These are phyloP conservation scores for Mrakia gelida DNA, from an alignment of 768 basidiomycete species.

Conservation along the genomic window DNA sequence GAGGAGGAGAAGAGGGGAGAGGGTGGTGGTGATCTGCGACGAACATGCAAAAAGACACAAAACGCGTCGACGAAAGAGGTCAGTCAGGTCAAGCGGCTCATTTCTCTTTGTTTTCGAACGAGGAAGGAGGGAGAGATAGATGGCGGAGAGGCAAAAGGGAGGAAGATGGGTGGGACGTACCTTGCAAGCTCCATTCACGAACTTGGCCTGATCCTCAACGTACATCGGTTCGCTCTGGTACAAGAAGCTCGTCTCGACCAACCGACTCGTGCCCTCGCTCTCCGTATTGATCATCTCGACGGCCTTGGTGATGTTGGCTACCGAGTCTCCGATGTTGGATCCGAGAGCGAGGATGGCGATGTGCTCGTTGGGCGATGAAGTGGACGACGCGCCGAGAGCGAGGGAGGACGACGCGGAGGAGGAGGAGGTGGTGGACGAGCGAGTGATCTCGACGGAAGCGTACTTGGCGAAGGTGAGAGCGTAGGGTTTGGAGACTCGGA, in stretches of 20 bases:
- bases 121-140: not conserved
- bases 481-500: slow-evolving; percentile 66
- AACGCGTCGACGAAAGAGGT: not conserved
- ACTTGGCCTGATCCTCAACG: slow-evolving; percentile 78
- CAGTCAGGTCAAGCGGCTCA: too few species aligned
- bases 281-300: slow-evolving; percentile 61
- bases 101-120: too few species aligned
- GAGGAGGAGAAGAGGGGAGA: slow-evolving; percentile 60
- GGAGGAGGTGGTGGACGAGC: not conserved
- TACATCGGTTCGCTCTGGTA: slow-evolving; percentile 97
- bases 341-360: slow-evolving; percentile 72
- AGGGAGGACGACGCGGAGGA: not conserved
- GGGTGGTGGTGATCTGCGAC: slow-evolving; percentile 70
- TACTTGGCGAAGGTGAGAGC: slow-evolving; percentile 65
- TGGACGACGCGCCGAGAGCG: not conserved
- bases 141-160: too few species aligned
- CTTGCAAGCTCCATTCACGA: slow-evolving; percentile 86
- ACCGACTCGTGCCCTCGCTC: slow-evolving; percentile 26
- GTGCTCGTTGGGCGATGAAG: not conserved
- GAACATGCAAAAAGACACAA: not conserved
- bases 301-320: slow-evolving; percentile 73
- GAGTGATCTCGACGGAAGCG: slow-evolving; percentile 60
- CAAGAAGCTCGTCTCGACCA: slow-evolving; percentile 73
- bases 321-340: slow-evolving; percentile 83
- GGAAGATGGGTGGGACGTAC: slow-evolving; percentile 51